Base-by-base conservation (phyloP, 345 rosid genomes). In the Balakata baccata region DNA sequence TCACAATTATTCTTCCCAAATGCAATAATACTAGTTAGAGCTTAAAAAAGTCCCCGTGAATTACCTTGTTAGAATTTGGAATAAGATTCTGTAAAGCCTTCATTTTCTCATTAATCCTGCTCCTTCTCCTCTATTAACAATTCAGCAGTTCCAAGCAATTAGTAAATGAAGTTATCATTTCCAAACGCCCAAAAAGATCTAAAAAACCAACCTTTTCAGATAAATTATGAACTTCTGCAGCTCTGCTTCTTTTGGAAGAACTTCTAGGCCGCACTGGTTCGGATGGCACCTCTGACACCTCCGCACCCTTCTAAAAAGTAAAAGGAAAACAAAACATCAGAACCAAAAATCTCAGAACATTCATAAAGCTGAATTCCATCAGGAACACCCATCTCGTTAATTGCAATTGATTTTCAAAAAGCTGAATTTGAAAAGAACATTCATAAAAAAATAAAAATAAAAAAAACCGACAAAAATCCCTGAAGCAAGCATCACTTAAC, bases 51-150 rank as follows among this genome's bases (percentile, higher is more conserved):
- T 16, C 14, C 23, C 29, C 17, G 43, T 37, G 22, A 29, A 68
- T 25, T 75, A 92, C 98, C 96, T 92, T 95, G 68, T 92, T 95
- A 56, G 99, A 92, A 73, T 95, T 92, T 5, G 98, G 99, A 75
- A 92, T 92, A 45, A 95, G 85, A 81, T 86, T 91, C 49, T 95
- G 99, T 66, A 95, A 86, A 9, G 99, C 97, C 77, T 92, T 95
- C 98, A 95, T 95, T 82, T 95, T 95, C 85, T 92, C 99, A 78
- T 95, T 95, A 68, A 95, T 95, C 86, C 93, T 88, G 69, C 97
- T 92, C 81, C 98, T 86, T 80, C 99, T 88, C 77, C 96, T 89
- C 99, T 95, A 85, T 76, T 45, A 69, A 46, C 72, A 79, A 72
- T 79, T 57, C 71, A 73, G 7, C 64, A 58, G n/a, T 58, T 6